Base-by-base conservation (phyloP, 208 protist species). In the Acanthamoeba healyi region DNA sequence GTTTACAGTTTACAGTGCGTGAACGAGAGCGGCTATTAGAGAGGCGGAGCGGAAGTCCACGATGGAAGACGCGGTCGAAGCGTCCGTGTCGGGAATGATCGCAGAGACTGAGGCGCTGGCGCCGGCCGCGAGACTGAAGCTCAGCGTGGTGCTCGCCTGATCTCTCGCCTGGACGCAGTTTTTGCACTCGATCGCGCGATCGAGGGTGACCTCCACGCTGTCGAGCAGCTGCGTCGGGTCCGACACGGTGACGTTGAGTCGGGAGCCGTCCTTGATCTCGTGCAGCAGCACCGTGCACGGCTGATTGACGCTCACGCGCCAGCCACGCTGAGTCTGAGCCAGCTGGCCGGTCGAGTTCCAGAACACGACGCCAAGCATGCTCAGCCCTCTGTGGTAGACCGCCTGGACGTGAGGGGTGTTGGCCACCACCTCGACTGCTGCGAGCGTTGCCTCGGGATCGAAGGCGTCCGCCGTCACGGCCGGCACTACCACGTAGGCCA, bases 401-500 rank as follows among this genome's bases (percentile, higher is more conserved):
- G 77, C 77, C 77, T 86, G 77, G 22, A 86, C 44, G n/a, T 9
- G 5, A n/a, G 77, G 77, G 24, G 77, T 86, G 46, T 86, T 86
- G 77, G 77, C 40, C 44, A 86, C 42, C 15, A 86, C 22, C 0
- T 34, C 24, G n/a, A 86, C 6, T 5, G 42, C 24, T 1, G 40
- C 77, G 26, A 86, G 38, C 1, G 77, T 86, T 6, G 77, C 77
- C 26, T 22, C 29, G 12, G 77, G 77, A 22, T 86, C 77, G 44
- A 86, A 86, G 44, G 24, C n/a, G 32, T 17, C 24, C 38, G 32
- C 24, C n/a, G 38, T 4, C 77, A 58, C 46, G 44, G 15, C 22
- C 19, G 77, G 77, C 26, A 86, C 77, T 15, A 86, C 77, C 34
- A 86, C 46, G 77, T 86, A 86, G 42, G 44, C 46, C 77, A 86